Conservation (phyloP, 1,139 yeast genomes). For the Sugiyamaella japonica region DNA sequence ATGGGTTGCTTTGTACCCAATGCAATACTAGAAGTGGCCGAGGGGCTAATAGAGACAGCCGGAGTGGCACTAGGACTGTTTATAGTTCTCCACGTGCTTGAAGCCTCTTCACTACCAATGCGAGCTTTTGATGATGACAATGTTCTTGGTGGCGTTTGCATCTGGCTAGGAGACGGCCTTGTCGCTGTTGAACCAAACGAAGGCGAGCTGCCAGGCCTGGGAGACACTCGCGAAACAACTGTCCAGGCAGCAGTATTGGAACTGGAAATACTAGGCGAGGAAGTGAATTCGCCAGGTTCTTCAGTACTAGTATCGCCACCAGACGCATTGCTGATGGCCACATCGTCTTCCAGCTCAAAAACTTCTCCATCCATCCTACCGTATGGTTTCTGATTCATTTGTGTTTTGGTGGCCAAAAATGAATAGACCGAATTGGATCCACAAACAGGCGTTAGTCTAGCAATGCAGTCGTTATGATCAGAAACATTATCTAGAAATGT, state of each 20-base stretch:
- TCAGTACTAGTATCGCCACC: background rate
- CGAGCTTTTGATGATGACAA: slow-evolving; percentile 10
- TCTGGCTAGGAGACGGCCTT: slow-evolving; percentile 3
- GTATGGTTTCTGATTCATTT: background rate
- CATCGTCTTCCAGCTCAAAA: slow-evolving; percentile 22
- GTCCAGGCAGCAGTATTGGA: slow-evolving; percentile 5
- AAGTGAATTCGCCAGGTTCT: background rate
- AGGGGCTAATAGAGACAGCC: background rate
- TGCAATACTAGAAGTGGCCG: background rate
- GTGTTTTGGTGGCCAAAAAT: slow-evolving; percentile 17
- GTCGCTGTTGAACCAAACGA: slow-evolving; percentile 7
- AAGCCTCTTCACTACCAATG: background rate
- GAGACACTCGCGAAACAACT: slow-evolving; percentile 14
- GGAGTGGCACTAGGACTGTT: background rate
- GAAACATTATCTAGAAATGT: slow-evolving; percentile 22
- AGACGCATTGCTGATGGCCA: background rate
- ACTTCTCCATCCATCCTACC: slow-evolving; percentile 18
- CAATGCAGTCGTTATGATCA: slow-evolving; percentile 25
- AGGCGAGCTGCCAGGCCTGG: slow-evolving; percentile 8
- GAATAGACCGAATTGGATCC: slow-evolving; percentile 21
- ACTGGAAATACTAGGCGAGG: background rate
- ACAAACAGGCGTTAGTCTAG: slow-evolving; percentile 25
- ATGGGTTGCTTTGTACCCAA: slow-evolving; percentile 18
- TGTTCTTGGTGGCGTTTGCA: slow-evolving; percentile 8
- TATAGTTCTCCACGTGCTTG: slow-evolving; percentile 2